These are phyloP conservation scores for Aspergillus pseudotamarii DNA, from an alignment of 2,329 filamentous ascomycete species.

Conservation along the genomic window DNA sequence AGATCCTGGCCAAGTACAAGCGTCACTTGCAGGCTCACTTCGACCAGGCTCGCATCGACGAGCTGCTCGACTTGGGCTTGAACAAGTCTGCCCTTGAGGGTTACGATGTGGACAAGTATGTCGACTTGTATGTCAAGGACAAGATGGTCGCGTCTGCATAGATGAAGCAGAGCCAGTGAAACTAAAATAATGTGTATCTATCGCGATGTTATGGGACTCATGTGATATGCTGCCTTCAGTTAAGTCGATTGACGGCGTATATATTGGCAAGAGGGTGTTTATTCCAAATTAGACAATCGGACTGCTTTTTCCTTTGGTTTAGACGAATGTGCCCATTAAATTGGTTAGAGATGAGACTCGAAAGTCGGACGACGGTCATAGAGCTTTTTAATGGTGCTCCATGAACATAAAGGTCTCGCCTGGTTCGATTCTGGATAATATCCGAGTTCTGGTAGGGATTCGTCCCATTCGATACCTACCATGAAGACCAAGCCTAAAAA, in stretches of 20 bases:
- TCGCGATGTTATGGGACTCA: constrained; percentile 3
- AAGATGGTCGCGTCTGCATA: constrained; percentile 40
- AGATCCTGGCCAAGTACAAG: constrained; percentile 95
- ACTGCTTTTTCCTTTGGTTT: neutral
- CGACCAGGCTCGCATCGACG: constrained; percentile 72
- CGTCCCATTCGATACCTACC: too few relatives aligned
- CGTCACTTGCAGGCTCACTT: constrained; percentile 87
- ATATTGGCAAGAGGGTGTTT: neutral
- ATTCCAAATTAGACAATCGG: neutral
- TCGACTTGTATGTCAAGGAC: constrained; percentile 76
- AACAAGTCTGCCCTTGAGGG: constrained; percentile 74
- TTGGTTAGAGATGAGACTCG: too few relatives aligned
- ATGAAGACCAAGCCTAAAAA: too few relatives aligned
- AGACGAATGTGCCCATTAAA: neutral
- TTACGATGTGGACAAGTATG: constrained; percentile 87
- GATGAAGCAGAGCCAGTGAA: neutral
- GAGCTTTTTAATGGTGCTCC: too few relatives aligned
- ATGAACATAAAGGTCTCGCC: too few relatives aligned
- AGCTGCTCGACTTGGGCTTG: constrained; percentile 78
- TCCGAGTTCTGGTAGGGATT: too few relatives aligned
- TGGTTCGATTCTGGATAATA: too few relatives aligned
- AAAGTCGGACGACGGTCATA: too few relatives aligned
- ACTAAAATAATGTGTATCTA: constrained; percentile 1
- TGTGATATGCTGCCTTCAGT: neutral
- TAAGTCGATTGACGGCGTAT: neutral